Conservation (phyloP, 805 yeast species). For the Lachancea meyersii region DNA sequence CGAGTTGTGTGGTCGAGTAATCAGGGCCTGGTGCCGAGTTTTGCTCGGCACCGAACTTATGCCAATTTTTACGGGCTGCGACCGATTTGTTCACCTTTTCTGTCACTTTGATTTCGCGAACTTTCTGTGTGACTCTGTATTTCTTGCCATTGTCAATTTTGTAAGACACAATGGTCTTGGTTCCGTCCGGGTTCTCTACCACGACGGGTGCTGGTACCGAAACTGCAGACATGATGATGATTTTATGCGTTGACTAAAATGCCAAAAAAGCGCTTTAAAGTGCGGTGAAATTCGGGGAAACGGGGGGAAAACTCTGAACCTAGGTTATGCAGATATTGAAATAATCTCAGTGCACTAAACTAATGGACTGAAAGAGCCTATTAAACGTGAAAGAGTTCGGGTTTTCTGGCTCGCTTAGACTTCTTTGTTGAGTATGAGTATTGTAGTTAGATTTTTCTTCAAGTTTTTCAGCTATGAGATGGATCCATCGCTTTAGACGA, state of each 20-base stretch:
- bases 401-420: too few relatives aligned
- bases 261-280: neutral
- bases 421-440: too few relatives aligned
- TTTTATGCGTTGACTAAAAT: neutral
- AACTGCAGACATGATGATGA: slow-evolving; percentile 40
- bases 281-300: neutral
- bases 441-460: too few relatives aligned
- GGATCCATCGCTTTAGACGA: too few relatives aligned
- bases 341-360: too few relatives aligned
- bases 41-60: slow-evolving; percentile 77
- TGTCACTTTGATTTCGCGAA: slow-evolving; percentile 67
- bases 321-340: too few relatives aligned
- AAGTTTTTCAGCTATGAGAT: too few relatives aligned
- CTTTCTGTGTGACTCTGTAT: slow-evolving; percentile 79
- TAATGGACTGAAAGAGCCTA: too few relatives aligned
- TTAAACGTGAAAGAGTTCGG: too few relatives aligned
- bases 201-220: slow-evolving; percentile 56
- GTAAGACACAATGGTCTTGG: slow-evolving; percentile 79
- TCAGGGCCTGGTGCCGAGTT: slow-evolving; percentile 79
- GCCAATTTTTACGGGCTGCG: slow-evolving; percentile 86
- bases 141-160: slow-evolving; percentile 74
- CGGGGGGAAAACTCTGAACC: too few relatives aligned
- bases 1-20: slow-evolving; percentile 78
- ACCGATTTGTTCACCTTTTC: slow-evolving; percentile 80
- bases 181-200: slow-evolving; percentile 76